Base-by-base conservation (phyloP, 345 rosid species). In the Xanthoceras sorbifolium region DNA sequence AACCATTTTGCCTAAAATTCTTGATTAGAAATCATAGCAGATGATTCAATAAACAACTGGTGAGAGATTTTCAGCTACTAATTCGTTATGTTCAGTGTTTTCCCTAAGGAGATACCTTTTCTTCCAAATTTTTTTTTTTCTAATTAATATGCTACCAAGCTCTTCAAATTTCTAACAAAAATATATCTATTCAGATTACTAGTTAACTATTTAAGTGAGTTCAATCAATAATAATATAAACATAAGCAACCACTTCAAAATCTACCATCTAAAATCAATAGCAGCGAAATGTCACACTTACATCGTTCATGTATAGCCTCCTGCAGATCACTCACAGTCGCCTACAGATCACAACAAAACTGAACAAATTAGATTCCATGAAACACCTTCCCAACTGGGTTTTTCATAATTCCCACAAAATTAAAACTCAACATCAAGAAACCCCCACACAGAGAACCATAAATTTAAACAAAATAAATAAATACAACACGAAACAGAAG, bases 281-380 rank as follows among this genome's bases (percentile, higher is more conserved):
- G 55, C 55, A 50, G n/a, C 1, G 7, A 57, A 22, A 8, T n/a
- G n/a, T 57, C 26, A n/a, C 5, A 66, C 69, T 66, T 66, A 66
- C 69, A 22, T 66, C 69, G 69, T 26, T 29, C 12, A 66, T 66
- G 44, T 17, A 66, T 36, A 34, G 46, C 25, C 46, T 66, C 50
- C 23, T 66, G 69, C 46, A 66, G 69, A 38, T 66, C 69, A 34
- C 69, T 66, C 69, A 66, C 69, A 20, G 69, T 66, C 40, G 46
- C 46, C 69, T 66, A 22, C 23, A 34, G 18, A n/a, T 23, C 50
- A 42, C 72, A 23, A 38, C 31, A 23, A 18, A 25, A 22, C 32
- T 8, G 25, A 44, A 20, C 3, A 63, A 23, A 54, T 54, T 3
- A 54, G 60, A n/a, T 54, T 59, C 25, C 64, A 59, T 9, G 42